A percentile compares a stretch with the other conserved stretches of the same genome.
Evolutionary conservation across 345 rosid genomes (phyloP).

Genomic region (Sapria himalayana): DNA sequence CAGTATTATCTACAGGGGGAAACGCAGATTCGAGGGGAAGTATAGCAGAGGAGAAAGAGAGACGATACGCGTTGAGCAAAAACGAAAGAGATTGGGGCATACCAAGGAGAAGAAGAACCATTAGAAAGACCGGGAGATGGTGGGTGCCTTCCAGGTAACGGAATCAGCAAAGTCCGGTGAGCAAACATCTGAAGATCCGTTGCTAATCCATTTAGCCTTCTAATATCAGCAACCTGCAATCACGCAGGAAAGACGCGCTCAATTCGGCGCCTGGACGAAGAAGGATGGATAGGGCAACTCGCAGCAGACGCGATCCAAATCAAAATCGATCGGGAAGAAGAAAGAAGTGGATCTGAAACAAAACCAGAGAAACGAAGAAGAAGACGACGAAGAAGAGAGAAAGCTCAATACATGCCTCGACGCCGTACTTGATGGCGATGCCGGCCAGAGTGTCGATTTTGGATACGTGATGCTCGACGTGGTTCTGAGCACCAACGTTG

Average conservation of each 20-base stretch:
- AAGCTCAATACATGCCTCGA: slow-evolving; percentile 28
- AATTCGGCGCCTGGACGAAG: too few species aligned
- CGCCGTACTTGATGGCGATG: slow-evolving; percentile 81
- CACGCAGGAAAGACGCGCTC: slow-evolving; percentile 4
- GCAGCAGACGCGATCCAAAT: too few species aligned
- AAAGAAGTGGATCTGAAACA: too few species aligned
- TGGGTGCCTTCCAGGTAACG: slow-evolving; percentile 75
- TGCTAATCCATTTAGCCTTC: slow-evolving; percentile 55
- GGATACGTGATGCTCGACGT: slow-evolving; percentile 50
- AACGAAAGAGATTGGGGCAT: slow-evolving; percentile 1
- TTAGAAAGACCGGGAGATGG: slow-evolving; percentile 41
- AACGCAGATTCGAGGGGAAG: not conserved
- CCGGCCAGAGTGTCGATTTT: slow-evolving; percentile 83
- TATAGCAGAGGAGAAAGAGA: not conserved
- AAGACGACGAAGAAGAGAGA: too few species aligned
- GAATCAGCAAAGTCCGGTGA: slow-evolving; percentile 47
- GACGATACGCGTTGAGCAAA: not conserved
- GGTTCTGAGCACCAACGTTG: slow-evolving; percentile 6
- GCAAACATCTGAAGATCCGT: slow-evolving; percentile 93
- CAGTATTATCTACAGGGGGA: not conserved
- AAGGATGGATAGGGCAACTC: too few species aligned
- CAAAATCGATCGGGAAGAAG: too few species aligned
- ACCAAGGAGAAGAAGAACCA: slow-evolving; percentile 24
- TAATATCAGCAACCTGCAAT: slow-evolving; percentile 77
- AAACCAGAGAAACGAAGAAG: too few species aligned